phyloP scores from a whole-genome alignment of 1,284 basidiomycete species.

The Apiotrichum gracile region DNA sequence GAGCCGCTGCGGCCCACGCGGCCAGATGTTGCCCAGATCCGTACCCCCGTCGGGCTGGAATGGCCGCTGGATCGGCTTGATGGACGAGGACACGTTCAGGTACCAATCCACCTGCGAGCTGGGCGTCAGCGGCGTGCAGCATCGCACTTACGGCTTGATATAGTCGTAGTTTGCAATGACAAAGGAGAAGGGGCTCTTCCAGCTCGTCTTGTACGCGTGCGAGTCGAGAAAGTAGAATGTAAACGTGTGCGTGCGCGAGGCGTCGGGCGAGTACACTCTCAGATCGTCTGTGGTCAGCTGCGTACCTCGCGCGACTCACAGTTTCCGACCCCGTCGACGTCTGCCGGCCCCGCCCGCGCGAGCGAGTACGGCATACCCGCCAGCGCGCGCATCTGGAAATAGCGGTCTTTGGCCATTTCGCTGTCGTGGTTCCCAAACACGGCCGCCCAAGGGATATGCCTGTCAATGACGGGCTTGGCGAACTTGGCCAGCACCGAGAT shows the following conservation, averaged over 20 bases:
- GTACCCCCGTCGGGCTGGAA: slow-evolving; percentile 67
- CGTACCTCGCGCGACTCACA: slow-evolving; percentile 49
- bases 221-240: slow-evolving; percentile 93
- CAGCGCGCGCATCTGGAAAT: slow-evolving; percentile 63
- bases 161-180: slow-evolving; percentile 61
- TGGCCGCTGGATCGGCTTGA: slow-evolving; percentile 68
- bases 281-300: slow-evolving; percentile 51
- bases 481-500: slow-evolving; percentile 83
- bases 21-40: slow-evolving; percentile 63
- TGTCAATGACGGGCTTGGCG: slow-evolving; percentile 65
- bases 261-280: slow-evolving; percentile 49
- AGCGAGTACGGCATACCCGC: slow-evolving; percentile 77
- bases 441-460: slow-evolving; percentile 77
- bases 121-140: not conserved
- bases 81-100: slow-evolving; percentile 63
- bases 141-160: slow-evolving; percentile 52
- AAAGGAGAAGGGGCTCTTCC: slow-evolving; percentile 44
- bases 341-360: slow-evolving; percentile 68
- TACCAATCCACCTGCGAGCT: slow-evolving; percentile 78
- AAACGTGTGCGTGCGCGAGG: slow-evolving; percentile 74
- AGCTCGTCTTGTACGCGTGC: slow-evolving; percentile 61
- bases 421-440: slow-evolving; percentile 94
- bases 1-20: not conserved
- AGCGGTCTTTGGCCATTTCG: slow-evolving; percentile 56
- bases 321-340: slow-evolving; percentile 79